Base-by-base conservation (phyloP, 805 yeast genomes). In the Candida caryicola region DNA sequence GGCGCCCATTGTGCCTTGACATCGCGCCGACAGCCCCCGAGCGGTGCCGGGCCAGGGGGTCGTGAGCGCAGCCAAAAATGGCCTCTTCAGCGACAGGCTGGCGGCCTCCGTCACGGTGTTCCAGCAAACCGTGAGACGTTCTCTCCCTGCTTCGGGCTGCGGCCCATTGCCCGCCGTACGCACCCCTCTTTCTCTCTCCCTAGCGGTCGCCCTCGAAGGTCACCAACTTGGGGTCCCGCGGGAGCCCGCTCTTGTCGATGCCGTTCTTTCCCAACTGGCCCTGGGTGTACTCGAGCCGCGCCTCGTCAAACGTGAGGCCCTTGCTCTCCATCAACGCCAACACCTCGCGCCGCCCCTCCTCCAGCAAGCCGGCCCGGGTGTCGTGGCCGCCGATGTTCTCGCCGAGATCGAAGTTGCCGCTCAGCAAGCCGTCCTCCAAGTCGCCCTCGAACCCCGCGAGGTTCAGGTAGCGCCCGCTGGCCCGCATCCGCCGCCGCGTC, bases 301-400 rank as follows among this genome's bases (percentile, higher is more conserved):
- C 95, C 29, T 77, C 77, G 55, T 85, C 95, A 54, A 85, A 85
- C 1, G 74, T 51, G 19, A 83, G 44, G 25, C 65, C 55, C 35
- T 73, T 60, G 4, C 55, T 51, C 5, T 66, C 53, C 93, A 85
- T 85, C 5, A 83, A 63, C 19, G 57, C 44, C 40, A 66, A 64
- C 2, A 85, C 76, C 37, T 63, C 71, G 13, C 50, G 49, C 55
- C 79, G 81, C 2, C 85, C 76, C 4, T 41, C 52, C 28, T 68
- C 77, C 53, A 77, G 79, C 25, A 85, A 63, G 0, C 93, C 93
- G n/a, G 60, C 50, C 38, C 95, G 71, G 1, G 63, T 29, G 50
- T 85, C 95, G 7, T 60, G 63, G n/a, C 52, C 41, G 16, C 57
- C 58, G 10, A 71, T 60, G 32, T 74, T 69, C 2, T 62, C 45